Conservation (phyloP, 2,329 filamentous ascomycete genomes). For the Stenocarpella maydis region DNA sequence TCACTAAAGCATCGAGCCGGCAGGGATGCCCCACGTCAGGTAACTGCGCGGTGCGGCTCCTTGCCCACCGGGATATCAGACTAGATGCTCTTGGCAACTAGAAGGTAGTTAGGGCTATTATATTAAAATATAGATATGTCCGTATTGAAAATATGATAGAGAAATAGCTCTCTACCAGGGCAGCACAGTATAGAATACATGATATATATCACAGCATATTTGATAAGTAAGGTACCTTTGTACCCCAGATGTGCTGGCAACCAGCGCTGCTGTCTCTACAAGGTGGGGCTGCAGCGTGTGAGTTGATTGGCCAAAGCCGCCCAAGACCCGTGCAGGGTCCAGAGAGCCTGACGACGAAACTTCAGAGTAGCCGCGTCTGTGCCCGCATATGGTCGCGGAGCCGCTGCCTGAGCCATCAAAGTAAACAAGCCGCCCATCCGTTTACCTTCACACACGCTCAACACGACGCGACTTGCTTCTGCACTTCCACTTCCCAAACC, state of each 20-base stretch:
- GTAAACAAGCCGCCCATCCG: conserved; percentile 30
- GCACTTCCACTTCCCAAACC: conserved; percentile 1
- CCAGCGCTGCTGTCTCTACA: not conserved
- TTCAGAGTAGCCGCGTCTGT: conserved; percentile 31
- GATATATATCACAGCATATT: too few species aligned
- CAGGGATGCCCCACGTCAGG: conserved; percentile 31
- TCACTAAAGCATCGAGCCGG: not conserved
- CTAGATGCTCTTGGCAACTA: not conserved
- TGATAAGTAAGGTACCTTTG: too few species aligned
- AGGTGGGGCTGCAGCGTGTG: conserved; percentile 11
- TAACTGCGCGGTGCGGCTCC: not conserved
- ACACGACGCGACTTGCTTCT: conserved; percentile 30
- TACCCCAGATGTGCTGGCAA: not conserved
- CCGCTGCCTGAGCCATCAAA: conserved; percentile 9
- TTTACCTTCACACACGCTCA: not conserved
- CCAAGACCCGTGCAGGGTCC: conserved; percentile 13
- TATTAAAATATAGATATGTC: too few species aligned
- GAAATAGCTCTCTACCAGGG: too few species aligned
- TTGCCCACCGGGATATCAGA: not conserved
- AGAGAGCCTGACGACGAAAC: conserved; percentile 4
- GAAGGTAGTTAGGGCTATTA: not conserved
- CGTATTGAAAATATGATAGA: too few species aligned
- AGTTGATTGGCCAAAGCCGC: conserved; percentile 31
- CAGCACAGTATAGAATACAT: too few species aligned
- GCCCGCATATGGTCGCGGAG: not conserved